phyloP scores from a whole-genome alignment of 148 eudicot species.

The Gaultheria prostrata region DNA sequence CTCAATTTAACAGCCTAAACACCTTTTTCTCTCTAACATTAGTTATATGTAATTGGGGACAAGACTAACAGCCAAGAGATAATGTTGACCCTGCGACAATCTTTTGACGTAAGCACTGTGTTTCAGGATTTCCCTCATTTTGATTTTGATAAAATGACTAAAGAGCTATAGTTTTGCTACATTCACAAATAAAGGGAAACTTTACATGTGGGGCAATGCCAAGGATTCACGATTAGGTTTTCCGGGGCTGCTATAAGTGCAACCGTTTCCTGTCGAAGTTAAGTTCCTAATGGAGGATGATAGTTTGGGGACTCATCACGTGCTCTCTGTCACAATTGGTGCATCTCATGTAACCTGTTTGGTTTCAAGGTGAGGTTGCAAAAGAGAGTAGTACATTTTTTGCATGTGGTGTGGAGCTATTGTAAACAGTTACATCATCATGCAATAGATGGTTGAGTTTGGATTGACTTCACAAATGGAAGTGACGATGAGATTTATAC shows the following conservation, averaged over 20 bases:
- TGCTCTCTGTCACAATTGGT: conserved; percentile 67
- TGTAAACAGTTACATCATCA: neutral
- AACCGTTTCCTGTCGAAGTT: conserved; percentile 73
- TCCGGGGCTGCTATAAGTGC: conserved; percentile 86
- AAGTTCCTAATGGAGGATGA: conserved; percentile 77
- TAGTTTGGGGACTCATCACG: conserved; percentile 58
- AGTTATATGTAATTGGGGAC: neutral
- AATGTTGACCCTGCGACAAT: neutral
- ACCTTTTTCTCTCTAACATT: too few relatives aligned
- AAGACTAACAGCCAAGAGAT: neutral
- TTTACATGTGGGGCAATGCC: conserved; percentile 92
- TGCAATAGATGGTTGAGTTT: neutral
- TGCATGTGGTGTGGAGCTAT: neutral
- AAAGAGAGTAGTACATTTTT: neutral
- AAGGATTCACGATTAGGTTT: conserved; percentile 86
- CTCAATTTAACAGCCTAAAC: too few relatives aligned
- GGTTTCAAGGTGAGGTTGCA: conserved; percentile 47
- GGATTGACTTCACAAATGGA: neutral
- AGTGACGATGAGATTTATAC: neutral
- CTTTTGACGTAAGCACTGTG: neutral
- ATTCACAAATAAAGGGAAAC: conserved; percentile 63
- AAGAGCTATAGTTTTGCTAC: neutral
- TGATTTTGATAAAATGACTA: neutral
- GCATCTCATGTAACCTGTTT: conserved; percentile 88
- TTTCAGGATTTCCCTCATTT: neutral